Evolutionary conservation across 2,329 filamentous ascomycete genomes (phyloP), one percentile per base, ranked within the genome.

Genomic region (Nigrograna mackinnonii): DNA sequence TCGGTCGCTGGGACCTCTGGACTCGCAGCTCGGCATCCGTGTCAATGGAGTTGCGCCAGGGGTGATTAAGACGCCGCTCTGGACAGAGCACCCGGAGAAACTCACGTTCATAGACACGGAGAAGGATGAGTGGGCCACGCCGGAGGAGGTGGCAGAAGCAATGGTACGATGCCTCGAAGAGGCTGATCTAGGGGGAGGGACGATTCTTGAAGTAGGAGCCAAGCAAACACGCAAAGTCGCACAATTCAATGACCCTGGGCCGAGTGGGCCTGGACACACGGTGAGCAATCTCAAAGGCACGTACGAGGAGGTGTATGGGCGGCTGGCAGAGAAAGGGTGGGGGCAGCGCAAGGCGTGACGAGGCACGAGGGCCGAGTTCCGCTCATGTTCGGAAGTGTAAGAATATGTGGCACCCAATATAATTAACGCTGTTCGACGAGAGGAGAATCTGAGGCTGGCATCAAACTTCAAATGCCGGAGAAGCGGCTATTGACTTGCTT

Each of bases 61-160:
- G 0, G 62, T 83, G 2, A 80, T 84, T 52, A 81, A 77, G 47
- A 84, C 82, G 11, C 82, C 82, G 5, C 63, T 84, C 4, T 85
- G 80, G 79, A 80, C 75, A 0, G 80, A 84, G 3, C 73, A 83
- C 50, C 79, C 79, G 0, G 80, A 84, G 60, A 85, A 84, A 57
- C 38, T 83, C 52, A 68, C 67, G 44, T 74, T 78, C 49, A 45
- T 84, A 1, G 70, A 76, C 26, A 65, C 72, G 21, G 60, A 54
- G 6, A 59, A 63, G 12, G 80, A 83, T 54, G 69, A 62, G 44
- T 84, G 80, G 80, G 79, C 82, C 12, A 79, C 75, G n/a, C 71
- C 80, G 0, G 79, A 84, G 51, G 79, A 84, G 52, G 80, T 84
- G 0, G 80, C 79, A 0, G 70, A 76, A 31, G 78, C 77, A 2